Percentiles rank a stretch among this genome's conserved stretches.
phyloP scores from a whole-genome alignment of 495 filamentous ascomycete species.

The Penicillium taxi region DNA sequence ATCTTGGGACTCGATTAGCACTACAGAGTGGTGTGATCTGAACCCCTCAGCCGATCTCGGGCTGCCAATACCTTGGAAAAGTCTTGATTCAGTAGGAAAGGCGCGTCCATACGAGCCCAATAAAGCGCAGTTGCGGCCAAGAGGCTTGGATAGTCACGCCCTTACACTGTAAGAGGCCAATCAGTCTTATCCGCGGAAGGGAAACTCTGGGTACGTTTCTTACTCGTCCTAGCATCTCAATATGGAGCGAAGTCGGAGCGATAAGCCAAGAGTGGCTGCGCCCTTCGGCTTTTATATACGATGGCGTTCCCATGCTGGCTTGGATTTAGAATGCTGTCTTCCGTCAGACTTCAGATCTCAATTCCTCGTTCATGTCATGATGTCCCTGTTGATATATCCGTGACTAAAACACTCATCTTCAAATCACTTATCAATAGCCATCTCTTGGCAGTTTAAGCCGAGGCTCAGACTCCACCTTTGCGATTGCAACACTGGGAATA shows the following conservation, averaged over 20 bases:
- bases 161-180: not conserved
- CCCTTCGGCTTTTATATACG: slow-evolving; percentile 13
- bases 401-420: slow-evolving; percentile 19
- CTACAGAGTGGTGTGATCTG: too few species aligned
- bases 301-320: slow-evolving; percentile 4
- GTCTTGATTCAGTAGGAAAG: not conserved
- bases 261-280: slow-evolving; percentile 6
- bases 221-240: not conserved
- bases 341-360: not conserved
- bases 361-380: not conserved
- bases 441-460: slow-evolving; percentile 11
- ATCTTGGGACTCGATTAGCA: too few species aligned
- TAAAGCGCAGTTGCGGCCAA: not conserved
- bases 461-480: slow-evolving; percentile 16
- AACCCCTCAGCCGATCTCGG: slow-evolving; percentile 3
- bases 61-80: not conserved
- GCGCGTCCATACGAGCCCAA: too few species aligned
- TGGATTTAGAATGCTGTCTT: not conserved
- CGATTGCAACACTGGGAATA: slow-evolving; percentile 3
- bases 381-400: not conserved
- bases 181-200: not conserved
- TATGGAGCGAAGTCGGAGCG: slow-evolving; percentile 19
- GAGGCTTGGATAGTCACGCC: slow-evolving; percentile 1
- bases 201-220: not conserved
- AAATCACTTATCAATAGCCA: slow-evolving; percentile 17